These are phyloP conservation scores for Cyberlindnera meyerae DNA, from an alignment of 805 yeast species.

Conservation along the genomic window DNA sequence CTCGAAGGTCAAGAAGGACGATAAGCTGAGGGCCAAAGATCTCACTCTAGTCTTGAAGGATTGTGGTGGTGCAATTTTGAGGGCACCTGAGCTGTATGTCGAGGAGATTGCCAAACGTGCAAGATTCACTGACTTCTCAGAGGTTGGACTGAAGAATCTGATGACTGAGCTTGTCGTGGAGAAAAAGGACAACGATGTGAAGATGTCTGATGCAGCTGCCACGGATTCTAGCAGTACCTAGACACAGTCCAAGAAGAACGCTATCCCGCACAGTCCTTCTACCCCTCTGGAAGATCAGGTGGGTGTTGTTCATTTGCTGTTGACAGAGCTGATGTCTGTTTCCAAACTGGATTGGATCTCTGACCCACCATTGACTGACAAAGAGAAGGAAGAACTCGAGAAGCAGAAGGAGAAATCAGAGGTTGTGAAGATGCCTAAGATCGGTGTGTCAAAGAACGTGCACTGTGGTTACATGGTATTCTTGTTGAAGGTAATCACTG, in stretches of 20 bases:
- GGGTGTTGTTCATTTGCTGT: constrained; percentile 59
- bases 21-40: constrained; percentile 36
- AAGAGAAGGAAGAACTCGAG: constrained; percentile 28
- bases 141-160: constrained; percentile 26
- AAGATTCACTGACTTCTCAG: constrained; percentile 41
- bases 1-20: constrained; percentile 26
- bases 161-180: constrained; percentile 19
- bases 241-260: too few species aligned
- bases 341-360: constrained; percentile 37
- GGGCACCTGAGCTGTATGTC: constrained; percentile 46
- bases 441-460: constrained; percentile 43
- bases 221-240: too few species aligned
- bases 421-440: constrained; percentile 22
- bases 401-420: constrained; percentile 26
- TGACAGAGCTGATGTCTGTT: constrained; percentile 59
- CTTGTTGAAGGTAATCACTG: constrained; percentile 62
- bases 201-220: constrained; percentile 23
- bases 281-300: constrained; percentile 29
- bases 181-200: constrained; percentile 18
- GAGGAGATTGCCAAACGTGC: constrained; percentile 39
- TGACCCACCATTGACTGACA: constrained; percentile 29
- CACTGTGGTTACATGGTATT: constrained; percentile 64
- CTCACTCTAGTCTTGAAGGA: constrained; percentile 45
- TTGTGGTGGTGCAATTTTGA: constrained; percentile 38
- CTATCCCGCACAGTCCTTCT: constrained; percentile 6